phyloP scores from a whole-genome alignment of 225 moss, liverwort and hornwort species.

The Lunularia cruciata region DNA sequence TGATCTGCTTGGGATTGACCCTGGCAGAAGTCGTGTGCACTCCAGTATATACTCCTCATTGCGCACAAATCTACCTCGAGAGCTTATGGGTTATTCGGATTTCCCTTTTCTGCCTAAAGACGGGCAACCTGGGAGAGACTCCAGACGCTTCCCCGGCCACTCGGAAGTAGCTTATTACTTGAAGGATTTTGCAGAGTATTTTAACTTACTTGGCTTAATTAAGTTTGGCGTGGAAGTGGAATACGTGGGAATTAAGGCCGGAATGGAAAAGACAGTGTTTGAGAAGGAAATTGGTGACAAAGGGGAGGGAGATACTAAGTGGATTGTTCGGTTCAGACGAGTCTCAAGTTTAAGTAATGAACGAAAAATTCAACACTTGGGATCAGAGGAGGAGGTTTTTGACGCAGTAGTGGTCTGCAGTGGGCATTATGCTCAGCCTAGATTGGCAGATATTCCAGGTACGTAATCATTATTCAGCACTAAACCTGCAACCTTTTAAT shows the following conservation, averaged over 20 bases:
- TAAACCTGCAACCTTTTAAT: too few relatives aligned
- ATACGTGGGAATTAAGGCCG: conserved; percentile 40
- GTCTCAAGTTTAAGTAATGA: background rate
- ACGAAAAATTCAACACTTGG: background rate
- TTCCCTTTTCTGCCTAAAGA: conserved; percentile 66
- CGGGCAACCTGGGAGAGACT: conserved; percentile 43
- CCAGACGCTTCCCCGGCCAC: conserved; percentile 63
- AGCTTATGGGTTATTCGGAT: conserved; percentile 73
- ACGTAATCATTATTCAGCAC: background rate
- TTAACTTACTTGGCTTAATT: conserved; percentile 42
- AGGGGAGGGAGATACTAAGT: background rate
- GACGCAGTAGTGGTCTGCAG: conserved; percentile 87
- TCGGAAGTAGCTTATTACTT: conserved; percentile 69
- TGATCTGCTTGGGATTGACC: conserved; percentile 47
- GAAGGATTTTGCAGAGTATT: conserved; percentile 53
- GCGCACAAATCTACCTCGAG: conserved; percentile 83
- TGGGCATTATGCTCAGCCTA: conserved; percentile 83
- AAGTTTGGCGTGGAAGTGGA: conserved; percentile 58
- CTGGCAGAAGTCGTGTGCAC: conserved; percentile 58
- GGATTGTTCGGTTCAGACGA: conserved; percentile 29
- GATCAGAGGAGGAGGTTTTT: conserved; percentile 45
- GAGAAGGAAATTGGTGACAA: conserved; percentile 30
- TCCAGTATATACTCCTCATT: conserved; percentile 74
- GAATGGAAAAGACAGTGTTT: conserved; percentile 29
- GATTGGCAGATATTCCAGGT: conserved; percentile 68